Evolutionary conservation across 2,329 filamentous ascomycete species (phyloP), one percentile per base, ranked within the genome.

Genomic region (Clonostachys chloroleuca): DNA sequence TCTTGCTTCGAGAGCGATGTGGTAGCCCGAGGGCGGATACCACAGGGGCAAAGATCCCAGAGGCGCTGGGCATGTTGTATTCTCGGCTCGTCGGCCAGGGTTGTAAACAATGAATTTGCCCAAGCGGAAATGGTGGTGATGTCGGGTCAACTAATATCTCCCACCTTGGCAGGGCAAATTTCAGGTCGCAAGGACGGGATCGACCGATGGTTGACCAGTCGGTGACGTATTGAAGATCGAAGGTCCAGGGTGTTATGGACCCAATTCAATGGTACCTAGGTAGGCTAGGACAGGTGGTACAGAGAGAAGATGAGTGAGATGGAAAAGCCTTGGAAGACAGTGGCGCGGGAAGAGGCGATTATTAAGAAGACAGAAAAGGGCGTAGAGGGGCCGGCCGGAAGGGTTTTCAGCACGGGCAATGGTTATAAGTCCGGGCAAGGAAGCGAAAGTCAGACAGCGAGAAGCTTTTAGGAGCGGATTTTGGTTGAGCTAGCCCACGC

Each of bases 21-120:
- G 36, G 54, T 33, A 65, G 49, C 47, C 64, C 63, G 54, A 67
- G 66, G 43, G 64, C 65, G 33, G 63, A 66, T 44, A 58, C 54
- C 37, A 64, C 53, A 40, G 63, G 62, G 51, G 55, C 60, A 20
- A 62, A 46, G 45, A 62, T 58, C 37, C 55, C 59, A 33, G 55
- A 52, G 37, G 57, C 50, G 49, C 51, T 50, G 51, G 63, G 61
- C 63, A 64, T 67, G 49, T 49, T 45, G 42, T 14, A n/a, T 18
- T 12, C 30, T 16, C 34, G 30, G 24, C 20, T 30, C 20, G 16
- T 24, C 30, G 17, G 37, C n/a, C 42, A 24, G 16, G 12, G 18
- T n/a, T 24, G 16, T 43, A 9, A 33, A 43, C 16, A 43, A 12
- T 20, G 6, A 5, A 33, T 24, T 24, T 12, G 12, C 16, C 24